Evolutionary conservation across 2,329 filamentous ascomycete species (phyloP).

Genomic region (Claviceps sp.): DNA sequence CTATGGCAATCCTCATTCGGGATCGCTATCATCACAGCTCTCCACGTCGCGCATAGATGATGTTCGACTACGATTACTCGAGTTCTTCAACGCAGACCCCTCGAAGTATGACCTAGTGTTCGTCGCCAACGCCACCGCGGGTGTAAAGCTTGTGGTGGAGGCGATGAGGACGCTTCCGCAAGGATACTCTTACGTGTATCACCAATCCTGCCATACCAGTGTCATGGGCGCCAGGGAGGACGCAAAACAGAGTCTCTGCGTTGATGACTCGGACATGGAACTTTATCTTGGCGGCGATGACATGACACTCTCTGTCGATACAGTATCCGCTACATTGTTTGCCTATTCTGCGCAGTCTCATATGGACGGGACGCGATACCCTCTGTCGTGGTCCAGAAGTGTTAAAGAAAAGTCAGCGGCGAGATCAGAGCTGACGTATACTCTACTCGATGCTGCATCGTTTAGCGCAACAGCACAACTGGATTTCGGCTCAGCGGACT

Average conservation of each 20-base stretch:
- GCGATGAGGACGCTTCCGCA: constrained; percentile 51
- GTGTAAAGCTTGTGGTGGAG: constrained; percentile 75
- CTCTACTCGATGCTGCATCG: constrained; percentile 73
- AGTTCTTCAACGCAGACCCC: constrained; percentile 71
- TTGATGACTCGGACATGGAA: constrained; percentile 50
- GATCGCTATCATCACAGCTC: constrained; percentile 65
- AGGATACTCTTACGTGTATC: constrained; percentile 77
- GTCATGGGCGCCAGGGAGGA: constrained; percentile 68
- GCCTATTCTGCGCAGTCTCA: constrained; percentile 89
- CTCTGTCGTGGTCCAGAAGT: constrained; percentile 50
- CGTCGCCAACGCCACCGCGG: constrained; percentile 83
- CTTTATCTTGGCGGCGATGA: constrained; percentile 42
- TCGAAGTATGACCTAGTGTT: constrained; percentile 79
- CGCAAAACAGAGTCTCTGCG: constrained; percentile 50
- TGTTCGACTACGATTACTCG: constrained; percentile 54
- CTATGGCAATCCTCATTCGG: constrained; percentile 87
- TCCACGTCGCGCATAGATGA: constrained; percentile 65
- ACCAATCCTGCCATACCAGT: constrained; percentile 76
- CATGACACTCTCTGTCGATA: constrained; percentile 14
- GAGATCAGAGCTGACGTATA: constrained; percentile 33
- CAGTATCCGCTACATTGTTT: constrained; percentile 36
- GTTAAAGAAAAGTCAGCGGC: constrained; percentile 23
- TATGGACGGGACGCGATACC: constrained; percentile 69
- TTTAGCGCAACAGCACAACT: constrained; percentile 65
- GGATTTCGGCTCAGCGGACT: constrained; percentile 46